phyloP scores from a whole-genome alignment of 2,329 filamentous ascomycete species.

The Fusarium sp. region DNA sequence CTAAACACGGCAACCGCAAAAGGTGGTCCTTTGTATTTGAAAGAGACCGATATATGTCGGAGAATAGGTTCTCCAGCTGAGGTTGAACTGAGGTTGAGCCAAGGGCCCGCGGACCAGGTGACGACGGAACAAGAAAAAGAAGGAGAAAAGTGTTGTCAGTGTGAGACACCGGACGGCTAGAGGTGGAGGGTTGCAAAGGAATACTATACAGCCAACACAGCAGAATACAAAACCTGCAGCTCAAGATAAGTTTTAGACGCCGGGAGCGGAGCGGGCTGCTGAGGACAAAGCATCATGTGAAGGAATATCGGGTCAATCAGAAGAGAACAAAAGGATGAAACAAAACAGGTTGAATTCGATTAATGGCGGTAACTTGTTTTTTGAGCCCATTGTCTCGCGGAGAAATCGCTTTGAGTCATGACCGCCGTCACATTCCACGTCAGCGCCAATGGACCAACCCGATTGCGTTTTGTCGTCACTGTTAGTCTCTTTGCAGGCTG shows the following conservation, averaged over 20 bases:
- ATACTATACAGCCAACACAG: slow-evolving; percentile 34
- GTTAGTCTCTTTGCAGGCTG: slow-evolving; percentile 8
- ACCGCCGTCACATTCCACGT: slow-evolving; percentile 43
- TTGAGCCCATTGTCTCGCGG: slow-evolving; percentile 31
- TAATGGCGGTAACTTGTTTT: slow-evolving; percentile 16
- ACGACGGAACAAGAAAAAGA: slow-evolving; percentile 9
- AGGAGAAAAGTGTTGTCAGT: slow-evolving; percentile 30
- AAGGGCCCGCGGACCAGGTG: slow-evolving; percentile 12
- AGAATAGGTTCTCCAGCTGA: slow-evolving; percentile 14
- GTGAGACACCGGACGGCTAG: slow-evolving; percentile 41
- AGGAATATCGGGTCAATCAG: slow-evolving; percentile 4
- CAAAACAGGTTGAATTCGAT: background rate
- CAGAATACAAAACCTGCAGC: slow-evolving; percentile 38
- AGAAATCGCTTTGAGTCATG: slow-evolving; percentile 40
- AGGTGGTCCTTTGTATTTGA: slow-evolving; percentile 17
- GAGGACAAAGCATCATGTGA: slow-evolving; percentile 42
- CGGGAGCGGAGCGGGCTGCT: slow-evolving; percentile 36
- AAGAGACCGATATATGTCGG: slow-evolving; percentile 10
- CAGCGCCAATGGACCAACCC: slow-evolving; percentile 31
- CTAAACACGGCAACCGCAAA: slow-evolving; percentile 11
- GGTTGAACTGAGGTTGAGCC: slow-evolving; percentile 21
- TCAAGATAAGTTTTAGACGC: slow-evolving; percentile 30
- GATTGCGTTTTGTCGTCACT: slow-evolving; percentile 35
- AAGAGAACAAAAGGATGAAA: slow-evolving; percentile 8
- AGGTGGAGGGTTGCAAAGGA: slow-evolving; percentile 20